Base-by-base conservation (phyloP, 768 basidiomycete genomes). In the Nevesoporus exiguus region DNA sequence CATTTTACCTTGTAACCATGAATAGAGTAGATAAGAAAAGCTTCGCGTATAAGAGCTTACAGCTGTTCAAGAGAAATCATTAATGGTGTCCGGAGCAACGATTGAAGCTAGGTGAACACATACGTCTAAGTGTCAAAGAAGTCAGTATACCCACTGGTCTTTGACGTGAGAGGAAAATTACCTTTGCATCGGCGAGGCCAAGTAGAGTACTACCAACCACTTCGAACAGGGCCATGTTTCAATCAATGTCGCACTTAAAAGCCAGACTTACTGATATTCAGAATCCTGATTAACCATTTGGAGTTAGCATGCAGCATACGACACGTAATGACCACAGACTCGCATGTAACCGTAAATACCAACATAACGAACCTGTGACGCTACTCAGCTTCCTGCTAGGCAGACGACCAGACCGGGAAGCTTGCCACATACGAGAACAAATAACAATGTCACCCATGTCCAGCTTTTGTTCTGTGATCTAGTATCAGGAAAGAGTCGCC, bases 291-390 rank as follows among this genome's bases (percentile, higher is more conserved):
- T 7, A 19, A 37, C 3, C 17, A 7, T 19, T 37, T 7, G 6
- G n/a, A 2, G 17, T 37, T 19, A 9, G 37, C 37, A 37, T 19
- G 1, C 17, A 11, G 37, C 7, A 19, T 19, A 6, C 2, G n/a
- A n/a, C n/a, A 11, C 10, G 37, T 5, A 11, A 37, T 19, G 11
- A 37, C 37, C n/a, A 19, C 17, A 19, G 11, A 37, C 37, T 37
- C n/a, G 19, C 37, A 37, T 37, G n/a, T n/a, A 19, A 19, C 37
- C 37, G n/a, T 37, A 37, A 19, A 37, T 7, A 14, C 24, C 24
- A 14, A 36, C 46, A 44, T 58, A 58, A 30, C 47, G 57, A 36
- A 56, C 31, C 57, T 58, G 36, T 19, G 10, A 25, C 1, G 27
- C 4, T 27, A 19, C 6, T 37, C 2, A 30, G 13, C 2, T 17